Base-by-base conservation (phyloP, 2,329 filamentous ascomycete genomes). In the Phialemoniopsis sp. region DNA sequence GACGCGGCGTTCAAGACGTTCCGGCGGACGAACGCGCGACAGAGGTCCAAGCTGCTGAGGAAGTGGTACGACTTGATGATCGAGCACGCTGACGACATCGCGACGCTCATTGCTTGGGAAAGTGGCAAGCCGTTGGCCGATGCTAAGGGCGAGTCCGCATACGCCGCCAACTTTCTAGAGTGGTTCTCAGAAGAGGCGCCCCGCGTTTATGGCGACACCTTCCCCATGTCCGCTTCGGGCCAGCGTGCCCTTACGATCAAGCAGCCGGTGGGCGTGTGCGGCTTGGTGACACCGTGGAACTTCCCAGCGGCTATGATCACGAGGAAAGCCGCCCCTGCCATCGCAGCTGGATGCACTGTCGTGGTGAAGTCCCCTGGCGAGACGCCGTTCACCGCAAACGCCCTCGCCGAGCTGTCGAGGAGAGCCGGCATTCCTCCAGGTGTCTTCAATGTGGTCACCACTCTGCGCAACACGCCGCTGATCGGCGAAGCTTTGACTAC, bases 261-360 rank as follows among this genome's bases (percentile, higher is more conserved):
- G 21, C 21, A 26, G 21, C 21, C 21, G 6, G 21, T 26, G 6
- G 21, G 21, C 21, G 21, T 26, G 6, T 26, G 21, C 21, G 10
- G 21, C 21, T 10, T 26, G 6, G 21, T 26, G 21, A 26, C 21
- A 9, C 21, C 21, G 21, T 93, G 88, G 89, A 94, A 95, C 65
- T 94, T 94, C 55, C 85, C 85, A 13, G 79, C 82, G 3, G 83
- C 83, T 36, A 88, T 88, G 84, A 79, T 87, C 47, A 85, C 81
- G 7, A 68, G 82, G 44, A 86, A 86, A 60, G 72, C 82, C 37
- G 82, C 77, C 2, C 80, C 87, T 2, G 87, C 86, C 8, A 73
- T 97, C 41, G 93, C 93, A n/a, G 90, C 89, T 13, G 93, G 93
- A 42, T 97, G 91, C 67, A 95, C 91, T 0, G 87, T 95, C 3